Base-by-base conservation (phyloP, 352 stramenopile genomes). In the Phytophthora constricta region DNA sequence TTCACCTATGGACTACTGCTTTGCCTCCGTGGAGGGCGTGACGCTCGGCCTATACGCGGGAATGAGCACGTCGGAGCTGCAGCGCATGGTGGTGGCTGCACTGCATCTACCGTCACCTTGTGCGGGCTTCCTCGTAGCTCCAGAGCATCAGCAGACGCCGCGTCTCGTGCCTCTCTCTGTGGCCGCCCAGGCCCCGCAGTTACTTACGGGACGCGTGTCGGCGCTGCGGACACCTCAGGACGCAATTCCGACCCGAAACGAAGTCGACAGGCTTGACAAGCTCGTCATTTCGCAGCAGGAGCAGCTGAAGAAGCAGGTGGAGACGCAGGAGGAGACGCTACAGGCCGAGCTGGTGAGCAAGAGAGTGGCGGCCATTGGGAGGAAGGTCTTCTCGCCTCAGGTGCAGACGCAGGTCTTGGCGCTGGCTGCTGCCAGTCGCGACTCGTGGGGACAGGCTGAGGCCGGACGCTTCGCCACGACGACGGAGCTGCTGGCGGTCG, bases 101-200 rank as follows among this genome's bases (percentile, higher is more conserved):
- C 63, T 91, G n/a, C 55, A 46, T 17, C 56, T 62, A 3, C 19
- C 0, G 54, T 54, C 16, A 37, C 46, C 16, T n/a, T 85, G 76
- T 45, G 57, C 65, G 16, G 84, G 80, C 43, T 90, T 92, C 31
- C 58, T 70, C 26, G 62, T 83, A 47, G 43, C 73, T 17, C 14
- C 56, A 13, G 8, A 54, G 47, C 53, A 10, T 47, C 58, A 9
- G 48, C 60, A 39, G 25, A 23, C 19, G 37, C 52, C 19, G 20
- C 62, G 80, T 8, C 66, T 92, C 45, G 72, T 92, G 10, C 84
- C 84, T 56, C 80, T 92, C 2, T 79, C 84, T 28, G 61, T 91
- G 28, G 84, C 79, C n/a, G 89, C 80, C 20, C 42, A 72, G 37
- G 76, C 68, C 0, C 84, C 84, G 0, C 54, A 89, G 28, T 55